Evolutionary conservation across 2,329 filamentous ascomycete species (phyloP).

Genomic region (Ophiocordyceps robertsii): DNA sequence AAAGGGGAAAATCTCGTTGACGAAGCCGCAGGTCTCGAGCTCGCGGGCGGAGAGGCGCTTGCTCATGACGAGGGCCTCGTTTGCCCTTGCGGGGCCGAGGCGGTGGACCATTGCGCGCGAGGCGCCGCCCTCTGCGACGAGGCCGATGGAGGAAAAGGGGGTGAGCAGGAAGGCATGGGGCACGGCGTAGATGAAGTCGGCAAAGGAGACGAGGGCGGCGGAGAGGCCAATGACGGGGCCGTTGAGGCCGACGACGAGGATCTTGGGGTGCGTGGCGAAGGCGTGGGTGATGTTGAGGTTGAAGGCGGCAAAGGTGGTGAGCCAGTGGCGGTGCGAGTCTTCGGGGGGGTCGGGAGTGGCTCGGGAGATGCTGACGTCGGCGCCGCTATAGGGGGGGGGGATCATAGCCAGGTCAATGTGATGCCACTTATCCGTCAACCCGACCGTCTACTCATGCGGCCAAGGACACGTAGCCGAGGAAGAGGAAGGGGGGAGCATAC

Average conservation of each 20-base stretch:
- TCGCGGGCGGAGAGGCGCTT: slow-evolving; percentile 62
- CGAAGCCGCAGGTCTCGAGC: slow-evolving; percentile 63
- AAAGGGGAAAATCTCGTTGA: slow-evolving; percentile 65
- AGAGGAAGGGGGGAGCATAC: slow-evolving; percentile 34
- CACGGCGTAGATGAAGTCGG: slow-evolving; percentile 83
- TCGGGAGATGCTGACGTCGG: slow-evolving; percentile 54
- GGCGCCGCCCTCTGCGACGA: slow-evolving; percentile 80
- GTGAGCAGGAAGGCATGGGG: slow-evolving; percentile 78
- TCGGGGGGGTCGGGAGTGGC: slow-evolving; percentile 21
- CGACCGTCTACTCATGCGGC: neutral
- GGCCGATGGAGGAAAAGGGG: slow-evolving; percentile 78
- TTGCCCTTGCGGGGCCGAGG: slow-evolving; percentile 68
- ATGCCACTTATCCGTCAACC: too few relatives aligned
- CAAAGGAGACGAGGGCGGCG: slow-evolving; percentile 68
- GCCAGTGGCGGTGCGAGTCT: slow-evolving; percentile 38
- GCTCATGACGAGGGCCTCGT: slow-evolving; percentile 88
- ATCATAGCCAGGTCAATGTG: neutral
- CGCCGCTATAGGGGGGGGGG: slow-evolving; percentile 41
- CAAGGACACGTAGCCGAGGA: neutral
- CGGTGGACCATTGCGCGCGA: slow-evolving; percentile 66
- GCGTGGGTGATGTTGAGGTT: slow-evolving; percentile 84
- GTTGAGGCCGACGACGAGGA: slow-evolving; percentile 83
- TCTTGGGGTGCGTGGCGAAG: slow-evolving; percentile 89
- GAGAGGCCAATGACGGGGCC: slow-evolving; percentile 82
- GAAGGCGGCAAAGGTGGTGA: slow-evolving; percentile 62